These are phyloP conservation scores for Xylaria sp. DNA, from an alignment of 2,329 filamentous ascomycete species.

Conservation along the genomic window DNA sequence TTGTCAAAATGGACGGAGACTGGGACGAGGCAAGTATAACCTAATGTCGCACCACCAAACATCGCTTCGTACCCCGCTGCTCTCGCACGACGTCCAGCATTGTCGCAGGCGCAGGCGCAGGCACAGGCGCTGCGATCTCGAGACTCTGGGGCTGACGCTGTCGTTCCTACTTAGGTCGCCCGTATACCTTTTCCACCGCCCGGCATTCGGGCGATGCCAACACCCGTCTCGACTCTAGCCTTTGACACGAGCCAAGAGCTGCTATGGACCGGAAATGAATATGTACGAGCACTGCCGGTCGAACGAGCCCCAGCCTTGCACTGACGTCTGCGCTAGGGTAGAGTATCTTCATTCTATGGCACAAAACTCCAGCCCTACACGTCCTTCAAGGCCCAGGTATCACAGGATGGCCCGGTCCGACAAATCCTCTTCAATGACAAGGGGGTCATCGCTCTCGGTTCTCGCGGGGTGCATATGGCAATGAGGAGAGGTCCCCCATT, in stretches of 20 bases:
- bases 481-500: slow-evolving; percentile 77
- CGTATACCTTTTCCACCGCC: slow-evolving; percentile 81
- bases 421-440: slow-evolving; percentile 91
- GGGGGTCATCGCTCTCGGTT: slow-evolving; percentile 83
- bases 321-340: slow-evolving; percentile 61
- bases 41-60: neutral
- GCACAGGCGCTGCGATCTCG: too few species aligned
- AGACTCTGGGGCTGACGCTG: slow-evolving; percentile 10
- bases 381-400: slow-evolving; percentile 79
- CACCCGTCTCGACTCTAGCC: slow-evolving; percentile 75
- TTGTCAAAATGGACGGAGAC: slow-evolving; percentile 63
- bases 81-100: slow-evolving; percentile 6
- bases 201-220: slow-evolving; percentile 69
- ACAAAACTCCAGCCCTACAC: slow-evolving; percentile 86
- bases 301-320: neutral
- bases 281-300: slow-evolving; percentile 56
- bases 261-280: slow-evolving; percentile 90
- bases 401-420: slow-evolving; percentile 75
- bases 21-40: slow-evolving; percentile 64
- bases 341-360: slow-evolving; percentile 86
- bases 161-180: slow-evolving; percentile 62
- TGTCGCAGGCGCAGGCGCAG: too few species aligned
- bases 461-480: slow-evolving; percentile 87
- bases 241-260: slow-evolving; percentile 91
- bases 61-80: slow-evolving; percentile 7